phyloP scores from a whole-genome alignment of 2,329 filamentous ascomycete species.

The Cladorrhinum sp. region DNA sequence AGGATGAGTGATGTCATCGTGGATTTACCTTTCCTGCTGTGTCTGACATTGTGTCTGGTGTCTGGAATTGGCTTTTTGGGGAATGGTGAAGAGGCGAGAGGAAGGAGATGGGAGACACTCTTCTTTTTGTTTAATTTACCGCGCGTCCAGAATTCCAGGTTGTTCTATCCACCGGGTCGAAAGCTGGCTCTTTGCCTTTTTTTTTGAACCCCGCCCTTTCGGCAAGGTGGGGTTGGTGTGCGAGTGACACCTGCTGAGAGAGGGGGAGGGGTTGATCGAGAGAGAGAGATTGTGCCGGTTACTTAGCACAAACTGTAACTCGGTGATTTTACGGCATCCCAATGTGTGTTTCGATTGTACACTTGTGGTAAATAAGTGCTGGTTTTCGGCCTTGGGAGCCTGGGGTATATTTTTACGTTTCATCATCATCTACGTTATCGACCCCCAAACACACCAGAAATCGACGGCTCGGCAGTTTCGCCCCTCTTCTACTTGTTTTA shows the following conservation, averaged over 20 bases:
- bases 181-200: neutral
- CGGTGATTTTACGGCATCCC: slow-evolving; percentile 30
- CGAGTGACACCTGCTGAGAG: no score
- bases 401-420: slow-evolving; percentile 2
- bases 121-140: slow-evolving; percentile 8
- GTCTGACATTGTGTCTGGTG: slow-evolving; percentile 22
- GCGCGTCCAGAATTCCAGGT: slow-evolving; percentile 1
- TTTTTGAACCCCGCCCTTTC: slow-evolving; percentile 17
- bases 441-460: neutral
- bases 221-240: slow-evolving; percentile 19
- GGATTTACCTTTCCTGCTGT: slow-evolving; percentile 28
- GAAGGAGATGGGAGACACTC: slow-evolving; percentile 1
- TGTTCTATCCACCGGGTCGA: neutral
- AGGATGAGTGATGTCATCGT: neutral
- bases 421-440: slow-evolving; percentile 3
- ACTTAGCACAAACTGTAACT: no score
- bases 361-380: neutral
- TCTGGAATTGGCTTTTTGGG: neutral
- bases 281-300: neutral
- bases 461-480: slow-evolving; percentile 10
- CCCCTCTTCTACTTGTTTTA: neutral
- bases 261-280: slow-evolving; percentile 9
- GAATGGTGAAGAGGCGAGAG: neutral
- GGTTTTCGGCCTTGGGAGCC: neutral
- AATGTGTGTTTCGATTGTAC: neutral